These are phyloP conservation scores for Phaeotremella skinneri DNA, from an alignment of 768 basidiomycete species.

Conservation along the genomic window DNA sequence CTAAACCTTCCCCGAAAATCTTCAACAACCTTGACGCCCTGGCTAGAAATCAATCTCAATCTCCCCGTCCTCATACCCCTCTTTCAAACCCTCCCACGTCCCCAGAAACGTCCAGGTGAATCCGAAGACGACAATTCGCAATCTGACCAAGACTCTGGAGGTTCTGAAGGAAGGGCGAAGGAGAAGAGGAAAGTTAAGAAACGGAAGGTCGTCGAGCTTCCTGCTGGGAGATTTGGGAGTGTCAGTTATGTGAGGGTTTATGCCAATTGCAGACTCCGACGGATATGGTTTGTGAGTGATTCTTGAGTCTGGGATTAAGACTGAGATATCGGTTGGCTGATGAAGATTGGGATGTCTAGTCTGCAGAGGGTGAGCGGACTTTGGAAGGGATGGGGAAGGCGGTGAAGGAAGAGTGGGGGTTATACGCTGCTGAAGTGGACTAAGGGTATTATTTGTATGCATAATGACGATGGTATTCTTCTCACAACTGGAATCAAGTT, in stretches of 20 bases:
- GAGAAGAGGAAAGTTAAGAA: constrained; percentile 6
- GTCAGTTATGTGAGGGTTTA: constrained; percentile 45
- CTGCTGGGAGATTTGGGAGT: constrained; percentile 24
- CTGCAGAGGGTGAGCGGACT: constrained; percentile 33
- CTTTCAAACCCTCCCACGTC: constrained; percentile 32
- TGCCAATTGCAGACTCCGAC: constrained; percentile 46
- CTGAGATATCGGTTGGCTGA: background rate
- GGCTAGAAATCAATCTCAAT: constrained; percentile 39
- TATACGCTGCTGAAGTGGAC: constrained; percentile 31
- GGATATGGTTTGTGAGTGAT: constrained; percentile 48
- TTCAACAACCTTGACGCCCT: constrained; percentile 37
- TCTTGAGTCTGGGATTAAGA: background rate
- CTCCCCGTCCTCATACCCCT: constrained; percentile 30
- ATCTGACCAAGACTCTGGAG: background rate
- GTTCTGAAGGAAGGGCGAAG: constrained; percentile 2
- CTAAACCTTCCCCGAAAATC: constrained; percentile 25
- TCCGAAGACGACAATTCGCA: background rate
- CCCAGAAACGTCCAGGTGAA: constrained; percentile 4
- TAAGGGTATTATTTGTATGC: constrained; percentile 51
- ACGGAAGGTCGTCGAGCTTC: constrained; percentile 23
- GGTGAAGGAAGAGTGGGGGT: constrained; percentile 36
- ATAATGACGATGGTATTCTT: constrained; percentile 42
- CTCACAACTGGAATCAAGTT: background rate
- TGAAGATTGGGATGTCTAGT: constrained; percentile 14
- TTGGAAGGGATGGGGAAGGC: constrained; percentile 22